These are phyloP conservation scores for Kodamaea hsintzibuensis DNA, from an alignment of 805 yeast species.

Conservation along the genomic window DNA sequence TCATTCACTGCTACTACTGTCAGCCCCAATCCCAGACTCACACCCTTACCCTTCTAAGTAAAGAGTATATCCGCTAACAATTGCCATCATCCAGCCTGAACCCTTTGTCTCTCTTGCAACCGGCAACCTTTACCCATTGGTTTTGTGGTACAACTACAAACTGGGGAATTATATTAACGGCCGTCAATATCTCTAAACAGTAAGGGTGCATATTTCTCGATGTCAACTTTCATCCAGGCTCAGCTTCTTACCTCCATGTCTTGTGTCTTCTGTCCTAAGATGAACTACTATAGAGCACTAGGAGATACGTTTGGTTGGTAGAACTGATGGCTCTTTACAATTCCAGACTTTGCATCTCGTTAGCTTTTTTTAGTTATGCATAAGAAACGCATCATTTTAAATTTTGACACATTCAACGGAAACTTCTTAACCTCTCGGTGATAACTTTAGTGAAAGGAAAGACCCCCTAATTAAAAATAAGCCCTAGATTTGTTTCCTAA, in stretches of 20 bases:
- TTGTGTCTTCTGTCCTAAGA: too few relatives aligned
- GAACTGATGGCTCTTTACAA: too few relatives aligned
- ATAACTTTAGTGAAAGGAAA: background rate
- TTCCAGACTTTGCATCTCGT: too few relatives aligned
- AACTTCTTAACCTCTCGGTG: background rate
- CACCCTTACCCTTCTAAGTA: background rate
- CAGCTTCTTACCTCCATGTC: background rate
- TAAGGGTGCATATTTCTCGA: background rate
- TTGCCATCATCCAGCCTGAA: background rate
- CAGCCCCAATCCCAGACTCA: background rate
- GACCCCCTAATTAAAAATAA: background rate
- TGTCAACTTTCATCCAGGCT: background rate
- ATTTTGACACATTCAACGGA: background rate
- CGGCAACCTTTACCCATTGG: background rate
- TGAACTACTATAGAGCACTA: too few relatives aligned
- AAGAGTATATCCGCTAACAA: background rate
- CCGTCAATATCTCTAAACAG: background rate
- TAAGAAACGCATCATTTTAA: background rate
- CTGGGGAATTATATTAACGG: background rate
- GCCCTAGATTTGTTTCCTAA: background rate
- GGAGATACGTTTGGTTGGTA: too few relatives aligned
- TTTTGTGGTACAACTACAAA: background rate
- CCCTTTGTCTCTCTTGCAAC: background rate
- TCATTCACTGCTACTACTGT: background rate
- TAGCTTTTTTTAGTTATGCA: background rate